Evolutionary conservation across 179 eudicot species (phyloP), one percentile per base, ranked within the genome.

Genomic region (Silene coronaria): DNA sequence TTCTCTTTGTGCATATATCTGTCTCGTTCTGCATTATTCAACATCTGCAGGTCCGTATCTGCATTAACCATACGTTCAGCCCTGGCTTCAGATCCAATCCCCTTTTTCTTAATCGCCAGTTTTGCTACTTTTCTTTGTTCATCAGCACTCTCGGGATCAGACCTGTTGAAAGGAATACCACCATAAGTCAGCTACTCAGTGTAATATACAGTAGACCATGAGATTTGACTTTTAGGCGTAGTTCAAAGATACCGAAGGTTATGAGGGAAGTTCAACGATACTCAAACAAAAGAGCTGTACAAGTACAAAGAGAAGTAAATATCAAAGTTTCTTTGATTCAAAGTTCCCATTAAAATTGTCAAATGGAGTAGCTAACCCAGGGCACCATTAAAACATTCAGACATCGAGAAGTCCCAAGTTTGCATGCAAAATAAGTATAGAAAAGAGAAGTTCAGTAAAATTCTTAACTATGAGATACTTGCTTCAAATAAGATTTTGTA

Each of bases 71-170:
- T 83, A 66, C 88, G 91, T 75, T 88, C 97, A 63, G 96, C 88
- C 87, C 96, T 92, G 59, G 84, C 97, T 83, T 92, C 96, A 1
- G 99, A 92, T 34, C 99, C 99, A 70, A 95, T 84, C 78, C 97
- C 97, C 82, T 91, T 94, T 80, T 87, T 89, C 89, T 86, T 95
- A 36, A 95, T 79, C 4, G 87, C 82, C 82, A 95, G 76, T 66
- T 91, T 95, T 28, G 80, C 90, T 78, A 73, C 87, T 81, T 89
- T 92, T 79, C 85, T 86, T 80, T 77, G 77, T 61, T 95, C 94
- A 79, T 92, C 93, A 62, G 23, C 77, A 62, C 74, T 83, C 68
- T 90, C 94, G 53, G 76, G 81, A 82, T 81, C 81, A 57, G 96
- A 83, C 84, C 97, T 93, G 82, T 59, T 45, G 72, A 80, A 53